Conservation (phyloP, 306 rosid species). For the Boehmeria nivea region DNA sequence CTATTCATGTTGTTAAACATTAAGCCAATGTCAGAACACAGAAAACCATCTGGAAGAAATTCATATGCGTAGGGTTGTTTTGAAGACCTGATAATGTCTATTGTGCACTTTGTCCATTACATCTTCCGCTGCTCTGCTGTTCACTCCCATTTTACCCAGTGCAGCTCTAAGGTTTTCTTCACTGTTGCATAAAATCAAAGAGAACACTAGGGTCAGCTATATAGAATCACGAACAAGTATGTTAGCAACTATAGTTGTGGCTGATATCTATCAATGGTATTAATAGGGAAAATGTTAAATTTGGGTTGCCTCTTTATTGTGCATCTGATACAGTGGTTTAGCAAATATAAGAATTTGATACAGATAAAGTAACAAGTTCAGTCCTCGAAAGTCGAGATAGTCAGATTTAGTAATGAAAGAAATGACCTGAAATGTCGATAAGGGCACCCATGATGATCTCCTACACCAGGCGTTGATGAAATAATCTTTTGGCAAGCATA, state of each 20-base stretch:
- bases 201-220: too few relatives aligned
- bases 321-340: too few relatives aligned
- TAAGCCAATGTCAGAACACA: slow-evolving; percentile 10
- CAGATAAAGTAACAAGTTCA: too few relatives aligned
- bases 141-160: slow-evolving; percentile 76
- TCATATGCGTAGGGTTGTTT: slow-evolving; percentile 13
- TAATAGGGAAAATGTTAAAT: too few relatives aligned
- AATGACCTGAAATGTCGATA: slow-evolving; percentile 87
- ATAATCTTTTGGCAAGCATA: slow-evolving; percentile 81
- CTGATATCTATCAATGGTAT: too few relatives aligned
- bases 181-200: slow-evolving; percentile 36
- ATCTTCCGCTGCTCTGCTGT: slow-evolving; percentile 60
- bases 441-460: slow-evolving; percentile 99
- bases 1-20: slow-evolving; percentile 35
- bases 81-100: slow-evolving; percentile 77
- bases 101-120: slow-evolving; percentile 79
- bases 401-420: slow-evolving; percentile 10
- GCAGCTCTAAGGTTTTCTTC: slow-evolving; percentile 94
- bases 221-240: background rate
- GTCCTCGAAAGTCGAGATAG: background rate
- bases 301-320: too few relatives aligned
- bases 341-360: too few relatives aligned
- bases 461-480: slow-evolving; percentile 75
- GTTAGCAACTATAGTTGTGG: background rate
- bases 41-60: slow-evolving; percentile 19